Conservation (phyloP, 208 protist species). For the Jaenimonas drosophilae region DNA sequence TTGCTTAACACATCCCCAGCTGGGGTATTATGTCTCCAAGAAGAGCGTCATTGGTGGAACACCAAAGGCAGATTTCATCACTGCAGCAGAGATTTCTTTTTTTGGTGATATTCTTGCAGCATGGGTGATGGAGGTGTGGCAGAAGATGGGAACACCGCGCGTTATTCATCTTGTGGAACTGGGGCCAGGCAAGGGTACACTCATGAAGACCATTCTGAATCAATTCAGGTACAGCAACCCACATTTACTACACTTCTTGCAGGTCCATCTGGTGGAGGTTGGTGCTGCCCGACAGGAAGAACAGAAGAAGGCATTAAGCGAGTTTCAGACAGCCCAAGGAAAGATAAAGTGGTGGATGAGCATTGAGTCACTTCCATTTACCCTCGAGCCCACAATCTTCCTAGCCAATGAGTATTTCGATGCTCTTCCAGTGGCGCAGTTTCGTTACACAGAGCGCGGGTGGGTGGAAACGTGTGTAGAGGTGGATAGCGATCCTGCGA, state of each 20-base stretch:
- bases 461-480: constrained; percentile 90
- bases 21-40: constrained; percentile 86
- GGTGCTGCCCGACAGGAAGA: constrained; percentile 71
- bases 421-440: constrained; percentile 88
- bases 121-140: constrained; percentile 87
- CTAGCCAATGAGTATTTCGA: constrained; percentile 90
- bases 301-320: constrained; percentile 67
- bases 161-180: constrained; percentile 86
- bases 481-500: constrained; percentile 74
- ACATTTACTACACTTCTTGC: constrained; percentile 84
- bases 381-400: constrained; percentile 80
- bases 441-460: constrained; percentile 85
- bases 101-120: constrained; percentile 86
- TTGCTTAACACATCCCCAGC: constrained; percentile 79
- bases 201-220: constrained; percentile 85
- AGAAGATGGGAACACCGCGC: constrained; percentile 87
- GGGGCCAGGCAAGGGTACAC: constrained; percentile 73
- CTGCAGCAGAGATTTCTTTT: constrained; percentile 84
- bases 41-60: constrained; percentile 70
- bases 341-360: constrained; percentile 88
- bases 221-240: constrained; percentile 79
- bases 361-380: constrained; percentile 73
- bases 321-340: constrained; percentile 75
- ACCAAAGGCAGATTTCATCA: constrained; percentile 87
- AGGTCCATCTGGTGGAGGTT: constrained; percentile 83